Conservation (phyloP, 495 filamentous ascomycete genomes). For the Aspergillus sclerotioniger region DNA sequence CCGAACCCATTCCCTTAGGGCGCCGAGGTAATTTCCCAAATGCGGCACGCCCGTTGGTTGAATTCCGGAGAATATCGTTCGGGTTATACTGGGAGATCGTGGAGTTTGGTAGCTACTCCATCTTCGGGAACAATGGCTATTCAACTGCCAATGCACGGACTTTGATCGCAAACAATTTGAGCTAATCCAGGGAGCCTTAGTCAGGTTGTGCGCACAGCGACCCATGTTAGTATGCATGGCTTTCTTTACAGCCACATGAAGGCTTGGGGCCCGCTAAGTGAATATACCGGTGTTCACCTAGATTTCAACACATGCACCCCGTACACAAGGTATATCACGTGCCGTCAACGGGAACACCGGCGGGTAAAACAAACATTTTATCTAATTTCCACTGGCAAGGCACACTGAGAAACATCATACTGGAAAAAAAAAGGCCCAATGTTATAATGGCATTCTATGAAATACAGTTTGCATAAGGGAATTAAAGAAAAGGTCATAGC, state of each 20-base stretch:
- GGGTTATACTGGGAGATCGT: neutral
- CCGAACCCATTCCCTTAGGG: conserved; percentile 79
- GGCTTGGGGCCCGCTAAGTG: neutral
- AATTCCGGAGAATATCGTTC: conserved; percentile 83
- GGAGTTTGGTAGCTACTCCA: conserved; percentile 11
- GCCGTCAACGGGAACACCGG: no score
- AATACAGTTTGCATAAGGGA: no score
- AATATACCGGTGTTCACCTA: no score
- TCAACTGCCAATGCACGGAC: neutral
- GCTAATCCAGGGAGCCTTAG: neutral
- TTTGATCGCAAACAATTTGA: neutral
- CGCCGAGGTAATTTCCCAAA: conserved; percentile 93
- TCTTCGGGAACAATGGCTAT: conserved; percentile 7
- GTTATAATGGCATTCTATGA: no score
- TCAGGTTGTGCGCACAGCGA: neutral
- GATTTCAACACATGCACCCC: no score
- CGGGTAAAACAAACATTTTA: no score
- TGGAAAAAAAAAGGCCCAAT: no score
- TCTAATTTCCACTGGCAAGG: no score
- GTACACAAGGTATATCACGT: neutral
- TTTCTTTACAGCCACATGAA: neutral
- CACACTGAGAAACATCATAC: no score
- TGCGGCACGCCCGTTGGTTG: conserved; percentile 97
- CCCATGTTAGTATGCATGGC: conserved; percentile 1
- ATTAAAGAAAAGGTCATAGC: no score